Base-by-base conservation (phyloP, 306 rosid species). In the Hippophae rhamnoides region DNA sequence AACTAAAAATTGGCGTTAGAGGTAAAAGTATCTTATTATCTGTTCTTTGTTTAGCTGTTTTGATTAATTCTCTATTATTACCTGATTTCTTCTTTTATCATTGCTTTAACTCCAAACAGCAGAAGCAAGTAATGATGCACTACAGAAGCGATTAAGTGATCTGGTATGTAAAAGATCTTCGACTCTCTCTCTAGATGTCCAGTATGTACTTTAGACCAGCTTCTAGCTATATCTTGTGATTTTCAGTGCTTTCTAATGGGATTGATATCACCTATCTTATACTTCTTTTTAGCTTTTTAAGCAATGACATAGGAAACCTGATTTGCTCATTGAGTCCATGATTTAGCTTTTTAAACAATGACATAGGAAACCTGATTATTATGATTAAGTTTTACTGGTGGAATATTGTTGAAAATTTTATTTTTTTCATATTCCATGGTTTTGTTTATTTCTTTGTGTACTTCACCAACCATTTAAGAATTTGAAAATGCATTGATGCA, bases 61-160 rank as follows among this genome's bases (percentile, higher is more conserved):
- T 11, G 13, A 43, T 5, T 56, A 48, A 5, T 54, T 5, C 2
- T 42, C 10, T 42, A 18, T 11, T 13, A 69, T 41, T 12, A 57
- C 13, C 58, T 84, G 59, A 68, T 80, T 65, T 41, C 42, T 9
- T 62, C 43, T 7, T 64, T 66, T 10, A 46, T 47, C 14, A 56
- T 54, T 53, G 5, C 10, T 81, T 76, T 77, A 87, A 96, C 85
- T 87, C 66, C 96, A 81, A 68, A 69, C 76, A 3, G 58, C 71
- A 73, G 95, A 85, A 57, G 74, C 75, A 7, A 85, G 82, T 64
- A 79, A 78, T 53, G 81, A 60, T 14, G 68, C 42, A 64, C 83
- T 83, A 78, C 82, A 74, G 27, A 92, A 78, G 66, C 82, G 80
- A 50, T 73, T 87, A 78, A 74, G 64, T 63, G 87, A 88, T 50